Conservation (phyloP, 371 early-diverging fungal genomes). For the Mucor velutinosus region DNA sequence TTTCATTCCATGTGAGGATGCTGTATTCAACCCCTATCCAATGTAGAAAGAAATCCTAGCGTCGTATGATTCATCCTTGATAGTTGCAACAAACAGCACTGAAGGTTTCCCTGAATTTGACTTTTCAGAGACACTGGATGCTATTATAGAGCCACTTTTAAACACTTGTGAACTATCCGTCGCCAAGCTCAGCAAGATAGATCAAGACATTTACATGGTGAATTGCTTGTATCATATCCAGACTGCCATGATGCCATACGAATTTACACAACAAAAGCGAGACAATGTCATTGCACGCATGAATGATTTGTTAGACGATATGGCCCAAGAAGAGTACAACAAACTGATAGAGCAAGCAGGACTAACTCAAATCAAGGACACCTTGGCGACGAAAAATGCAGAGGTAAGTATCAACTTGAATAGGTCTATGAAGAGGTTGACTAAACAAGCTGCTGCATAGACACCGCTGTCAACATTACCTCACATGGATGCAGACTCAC, state of each 20-base stretch:
- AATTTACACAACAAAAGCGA: conserved; percentile 41
- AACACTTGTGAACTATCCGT: conserved; percentile 73
- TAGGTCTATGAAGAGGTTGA: not conserved
- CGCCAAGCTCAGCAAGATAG: conserved; percentile 52
- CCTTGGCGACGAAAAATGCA: conserved; percentile 34
- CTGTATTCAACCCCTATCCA: not conserved
- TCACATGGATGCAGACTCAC: conserved; percentile 55
- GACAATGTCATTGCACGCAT: conserved; percentile 29
- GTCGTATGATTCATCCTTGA: conserved; percentile 75
- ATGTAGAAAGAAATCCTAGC: conserved; percentile 76
- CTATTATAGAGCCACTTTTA: conserved; percentile 74
- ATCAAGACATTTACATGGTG: conserved; percentile 71
- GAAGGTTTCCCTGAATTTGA: conserved; percentile 52
- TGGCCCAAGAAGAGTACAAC: conserved; percentile 48
- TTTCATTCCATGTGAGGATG: not conserved
- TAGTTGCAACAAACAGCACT: conserved; percentile 38
- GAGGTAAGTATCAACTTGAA: conserved; percentile 27
- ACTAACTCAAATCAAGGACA: conserved; percentile 36
- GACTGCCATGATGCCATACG: conserved; percentile 33
- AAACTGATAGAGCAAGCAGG: conserved; percentile 50
- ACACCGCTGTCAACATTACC: conserved; percentile 62
- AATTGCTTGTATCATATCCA: conserved; percentile 76
- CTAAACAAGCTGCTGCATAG: conserved; percentile 29
- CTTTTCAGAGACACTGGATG: conserved; percentile 66
- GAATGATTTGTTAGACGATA: conserved; percentile 27